phyloP scores from a whole-genome alignment of 805 yeast species.

The Metschnikowia aberdeeniae region DNA sequence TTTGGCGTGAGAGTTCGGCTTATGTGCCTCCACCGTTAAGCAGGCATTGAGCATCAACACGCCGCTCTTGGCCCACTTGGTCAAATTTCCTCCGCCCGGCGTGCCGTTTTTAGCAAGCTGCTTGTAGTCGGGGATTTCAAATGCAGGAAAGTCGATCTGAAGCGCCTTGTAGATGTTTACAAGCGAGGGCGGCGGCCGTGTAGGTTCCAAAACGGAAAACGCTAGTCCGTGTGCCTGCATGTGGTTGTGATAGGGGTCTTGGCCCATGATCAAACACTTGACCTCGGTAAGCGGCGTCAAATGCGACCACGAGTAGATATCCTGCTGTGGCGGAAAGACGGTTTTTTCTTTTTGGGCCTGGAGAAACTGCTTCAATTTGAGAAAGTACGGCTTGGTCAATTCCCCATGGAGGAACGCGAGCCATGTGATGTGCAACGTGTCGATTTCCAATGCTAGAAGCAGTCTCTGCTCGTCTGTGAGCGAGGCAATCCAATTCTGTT shows the following conservation, averaged over 20 bases:
- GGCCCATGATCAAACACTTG: constrained; percentile 82
- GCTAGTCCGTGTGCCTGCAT: constrained; percentile 98
- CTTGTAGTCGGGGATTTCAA: constrained; percentile 48
- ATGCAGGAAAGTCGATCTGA: constrained; percentile 60
- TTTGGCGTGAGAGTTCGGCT: constrained; percentile 87
- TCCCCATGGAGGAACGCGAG: constrained; percentile 63
- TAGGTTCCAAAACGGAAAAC: constrained; percentile 81
- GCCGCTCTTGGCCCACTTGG: constrained; percentile 84
- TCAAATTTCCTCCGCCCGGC: constrained; percentile 59
- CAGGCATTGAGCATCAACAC: constrained; percentile 84
- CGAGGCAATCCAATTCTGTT: constrained; percentile 45
- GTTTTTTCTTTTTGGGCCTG: constrained; percentile 45
- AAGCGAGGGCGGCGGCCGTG: constrained; percentile 79
- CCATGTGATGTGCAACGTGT: constrained; percentile 76
- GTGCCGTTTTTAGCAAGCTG: constrained; percentile 20
- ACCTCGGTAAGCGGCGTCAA: constrained; percentile 72
- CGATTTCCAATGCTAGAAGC: constrained; percentile 63
- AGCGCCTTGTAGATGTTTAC: constrained; percentile 82
- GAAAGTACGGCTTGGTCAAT: constrained; percentile 79
- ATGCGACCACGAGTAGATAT: constrained; percentile 89
- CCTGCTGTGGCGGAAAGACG: constrained; percentile 73
- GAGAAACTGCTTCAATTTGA: constrained; percentile 65
- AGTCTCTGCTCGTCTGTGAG: constrained; percentile 46
- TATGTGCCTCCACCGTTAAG: constrained; percentile 87
- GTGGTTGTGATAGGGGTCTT: constrained; percentile 91